Base-by-base conservation (phyloP, 176 grass and related monocot species). In the Oryza meyeriana region DNA sequence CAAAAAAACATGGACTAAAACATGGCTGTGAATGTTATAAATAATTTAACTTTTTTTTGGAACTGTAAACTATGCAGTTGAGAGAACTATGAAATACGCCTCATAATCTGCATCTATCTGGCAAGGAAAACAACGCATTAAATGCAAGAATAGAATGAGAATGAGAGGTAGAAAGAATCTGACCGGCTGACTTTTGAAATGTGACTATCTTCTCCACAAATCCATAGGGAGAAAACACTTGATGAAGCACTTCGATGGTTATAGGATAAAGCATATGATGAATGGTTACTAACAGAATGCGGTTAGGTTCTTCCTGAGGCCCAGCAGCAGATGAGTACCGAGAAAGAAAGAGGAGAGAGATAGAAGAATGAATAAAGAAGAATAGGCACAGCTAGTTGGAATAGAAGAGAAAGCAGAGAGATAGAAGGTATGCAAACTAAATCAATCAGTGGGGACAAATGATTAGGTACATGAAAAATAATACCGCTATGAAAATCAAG, bases 181-280 rank as follows among this genome's bases (percentile, higher is more conserved):
- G 75, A 99, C 96, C 96, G 71, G 96, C 96, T 77, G 93, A 88
- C 87, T 99, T 99, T 88, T 95, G 93, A 91, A 99, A 99, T 71
- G 96, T 99, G 85, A 99, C 96, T 74, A 99, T 93, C 91, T 99
- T 99, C 93, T 99, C 92, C 73, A 99, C 96, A 91, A 90, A 92
- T 87, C 96, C 96, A 85, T 91, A 90, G 79, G 96, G 89, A 89
- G 94, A 99, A 94, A 68, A 99, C 87, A 82, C 80, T 99, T 99
- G 96, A 76, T 99, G 96, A 66, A 99, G 91, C 84, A 99, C 90
- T 73, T 99, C 96, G 55, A 99, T 93, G 34, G 96, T 99, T 87
- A 99, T 99, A 82, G 96, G 96, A 92, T 95, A 99, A 65, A 93
- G 88, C 96, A 95, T 99, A 83, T 95, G 96, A 88, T 95, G 93